These are phyloP conservation scores for Arctostaphylos glauca DNA, from an alignment of 148 eudicot species.

Conservation along the genomic window DNA sequence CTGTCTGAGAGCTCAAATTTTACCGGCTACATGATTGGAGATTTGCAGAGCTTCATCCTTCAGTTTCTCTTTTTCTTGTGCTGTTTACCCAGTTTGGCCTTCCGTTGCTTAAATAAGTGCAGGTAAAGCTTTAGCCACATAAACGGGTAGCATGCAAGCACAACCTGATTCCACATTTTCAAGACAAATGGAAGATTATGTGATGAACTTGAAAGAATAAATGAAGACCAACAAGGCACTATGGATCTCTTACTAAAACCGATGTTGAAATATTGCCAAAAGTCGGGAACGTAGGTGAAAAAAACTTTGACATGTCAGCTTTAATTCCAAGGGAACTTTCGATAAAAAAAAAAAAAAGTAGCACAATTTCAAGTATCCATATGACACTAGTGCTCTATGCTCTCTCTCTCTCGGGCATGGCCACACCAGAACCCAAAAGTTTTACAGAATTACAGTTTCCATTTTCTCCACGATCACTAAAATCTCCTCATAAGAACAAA, in stretches of 20 bases:
- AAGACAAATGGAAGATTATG: background rate
- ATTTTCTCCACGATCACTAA: background rate
- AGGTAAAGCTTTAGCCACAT: slow-evolving; percentile 77
- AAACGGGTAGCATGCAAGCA: slow-evolving; percentile 74
- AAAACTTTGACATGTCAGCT: background rate
- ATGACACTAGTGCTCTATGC: background rate
- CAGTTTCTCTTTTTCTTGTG: slow-evolving; percentile 51
- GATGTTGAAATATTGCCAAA: background rate
- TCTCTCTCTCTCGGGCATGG: background rate
- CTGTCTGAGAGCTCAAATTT: background rate
- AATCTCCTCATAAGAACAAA: background rate
- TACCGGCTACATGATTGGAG: background rate
- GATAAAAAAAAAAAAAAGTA: background rate
- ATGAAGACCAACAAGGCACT: background rate
- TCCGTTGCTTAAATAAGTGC: slow-evolving; percentile 75
- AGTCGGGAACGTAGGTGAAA: background rate
- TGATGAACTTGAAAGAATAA: background rate
- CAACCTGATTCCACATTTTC: slow-evolving; percentile 35
- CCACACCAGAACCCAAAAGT: background rate
- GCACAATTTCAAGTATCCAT: background rate
- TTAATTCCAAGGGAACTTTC: background rate
- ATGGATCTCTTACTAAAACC: background rate
- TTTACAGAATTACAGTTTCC: background rate
- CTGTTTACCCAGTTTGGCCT: slow-evolving; percentile 53
- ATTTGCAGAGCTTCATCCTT: slow-evolving; percentile 22